These are phyloP conservation scores for Talaromyces sp. DNA, from an alignment of 2,329 filamentous ascomycete genomes.

Conservation along the genomic window DNA sequence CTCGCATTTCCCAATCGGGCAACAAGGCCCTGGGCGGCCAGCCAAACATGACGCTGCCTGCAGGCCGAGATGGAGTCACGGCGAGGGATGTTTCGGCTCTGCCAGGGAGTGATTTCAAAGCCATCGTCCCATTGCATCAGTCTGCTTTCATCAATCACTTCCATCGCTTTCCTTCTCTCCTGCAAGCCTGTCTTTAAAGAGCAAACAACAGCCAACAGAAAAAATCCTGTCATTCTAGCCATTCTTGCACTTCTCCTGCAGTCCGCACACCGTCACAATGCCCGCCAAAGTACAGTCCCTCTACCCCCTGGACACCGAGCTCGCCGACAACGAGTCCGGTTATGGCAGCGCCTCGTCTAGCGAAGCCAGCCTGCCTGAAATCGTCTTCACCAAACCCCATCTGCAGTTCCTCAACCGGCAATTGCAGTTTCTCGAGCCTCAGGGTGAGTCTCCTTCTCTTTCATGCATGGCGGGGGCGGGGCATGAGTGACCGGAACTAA, in stretches of 20 bases:
- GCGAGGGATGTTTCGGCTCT: neutral
- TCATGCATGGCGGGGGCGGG: constrained; percentile 4
- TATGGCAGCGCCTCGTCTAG: constrained; percentile 64
- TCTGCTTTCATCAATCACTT: neutral
- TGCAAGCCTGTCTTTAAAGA: constrained; percentile 17
- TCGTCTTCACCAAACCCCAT: constrained; percentile 83
- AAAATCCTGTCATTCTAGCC: neutral
- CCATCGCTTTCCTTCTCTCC: neutral
- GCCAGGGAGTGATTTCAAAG: neutral
- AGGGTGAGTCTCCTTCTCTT: constrained; percentile 46
- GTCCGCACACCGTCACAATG: constrained; percentile 22
- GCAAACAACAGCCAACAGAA: constrained; percentile 22
- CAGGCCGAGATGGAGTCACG: neutral
- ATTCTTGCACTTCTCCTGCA: neutral
- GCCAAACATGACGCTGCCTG: neutral
- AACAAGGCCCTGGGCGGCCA: neutral
- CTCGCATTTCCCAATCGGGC: constrained; percentile 10
- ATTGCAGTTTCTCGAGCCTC: constrained; percentile 78
- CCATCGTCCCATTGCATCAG: neutral
- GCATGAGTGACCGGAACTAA: neutral
- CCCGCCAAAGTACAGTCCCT: constrained; percentile 33
- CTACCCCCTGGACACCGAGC: constrained; percentile 52
- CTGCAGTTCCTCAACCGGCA: constrained; percentile 87
- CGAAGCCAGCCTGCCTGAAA: constrained; percentile 61
- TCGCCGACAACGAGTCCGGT: constrained; percentile 79